Evolutionary conservation across 352 stramenopile species (phyloP).

Genomic region (Poterioochromonas sp.): DNA sequence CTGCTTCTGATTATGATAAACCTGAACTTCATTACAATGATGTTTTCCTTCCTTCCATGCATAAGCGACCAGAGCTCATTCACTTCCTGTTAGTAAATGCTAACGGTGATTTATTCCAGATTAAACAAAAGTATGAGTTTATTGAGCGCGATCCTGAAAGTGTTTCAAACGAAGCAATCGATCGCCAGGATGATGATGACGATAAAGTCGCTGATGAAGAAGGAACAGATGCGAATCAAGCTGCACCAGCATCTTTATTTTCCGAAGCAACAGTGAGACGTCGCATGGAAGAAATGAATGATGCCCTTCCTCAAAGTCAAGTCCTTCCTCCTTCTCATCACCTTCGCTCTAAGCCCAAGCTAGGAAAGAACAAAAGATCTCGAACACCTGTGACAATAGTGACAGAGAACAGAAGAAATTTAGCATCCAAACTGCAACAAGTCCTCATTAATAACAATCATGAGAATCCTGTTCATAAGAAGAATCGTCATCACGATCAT

Average conservation of each 20-base stretch:
- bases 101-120: conserved; percentile 24
- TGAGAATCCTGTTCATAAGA: background rate
- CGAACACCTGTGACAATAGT: no score
- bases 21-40: no score
- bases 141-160: background rate
- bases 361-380: background rate
- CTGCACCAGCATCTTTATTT: background rate
- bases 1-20: background rate
- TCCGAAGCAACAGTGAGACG: background rate
- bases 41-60: conserved; percentile 1
- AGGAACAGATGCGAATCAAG: background rate
- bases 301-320: background rate
- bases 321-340: no score
- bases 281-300: background rate
- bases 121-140: background rate
- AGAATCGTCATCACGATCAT: background rate
- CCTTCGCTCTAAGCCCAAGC: background rate
- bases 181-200: no score
- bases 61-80: background rate
- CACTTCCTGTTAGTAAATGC: conserved; percentile 27
- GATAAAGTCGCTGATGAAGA: background rate
- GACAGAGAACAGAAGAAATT: background rate
- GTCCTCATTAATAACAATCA: background rate
- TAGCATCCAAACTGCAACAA: no score
- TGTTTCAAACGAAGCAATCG: no score